Evolutionary conservation across 2,329 filamentous ascomycete genomes (phyloP), one percentile per base, ranked within the genome.

Genomic region (Harringtonia aguacate): DNA sequence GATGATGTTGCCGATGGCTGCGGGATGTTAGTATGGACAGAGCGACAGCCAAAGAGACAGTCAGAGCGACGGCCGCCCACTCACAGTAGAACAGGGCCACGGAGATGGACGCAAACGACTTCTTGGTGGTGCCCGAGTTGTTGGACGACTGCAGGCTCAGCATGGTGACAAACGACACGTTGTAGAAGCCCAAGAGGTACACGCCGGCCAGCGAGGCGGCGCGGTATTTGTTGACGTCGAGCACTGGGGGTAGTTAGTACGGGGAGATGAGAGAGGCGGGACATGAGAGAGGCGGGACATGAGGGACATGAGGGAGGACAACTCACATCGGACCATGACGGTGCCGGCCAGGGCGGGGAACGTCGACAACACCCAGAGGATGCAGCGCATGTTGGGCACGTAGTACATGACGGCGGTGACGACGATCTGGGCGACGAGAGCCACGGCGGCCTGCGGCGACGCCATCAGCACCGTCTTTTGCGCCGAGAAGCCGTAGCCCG

Each of bases 261-360:
- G n/a, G n/a, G n/a, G n/a, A n/a, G n/a, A n/a, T n/a, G n/a, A n/a
- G n/a, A n/a, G n/a, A n/a, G n/a, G n/a, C n/a, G n/a, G n/a, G n/a
- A n/a, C n/a, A n/a, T n/a, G n/a, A n/a, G n/a, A n/a, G n/a, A n/a
- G n/a, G n/a, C n/a, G n/a, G n/a, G n/a, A n/a, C n/a, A n/a, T n/a
- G n/a, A n/a, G n/a, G n/a, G n/a, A n/a, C n/a, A n/a, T n/a, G n/a
- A n/a, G n/a, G n/a, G n/a, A n/a, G n/a, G n/a, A n/a, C n/a, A n/a
- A n/a, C n/a, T n/a, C n/a, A n/a, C n/a, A n/a, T n/a, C n/a, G n/a
- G 80, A 67, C 0, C 77, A 75, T 27, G 81, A 69, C 0, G 74
- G 67, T 0, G n/a, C 76, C 77, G 1, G 70, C 69, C 45, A 80
- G 70, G 28, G 76, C 79, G 1, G 75, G 76, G n/a, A 72, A 53